Percentiles rank a stretch among this genome's conserved stretches.
phyloP scores from a whole-genome alignment of 495 filamentous ascomycete species.

The Trichoderma gamsii region DNA sequence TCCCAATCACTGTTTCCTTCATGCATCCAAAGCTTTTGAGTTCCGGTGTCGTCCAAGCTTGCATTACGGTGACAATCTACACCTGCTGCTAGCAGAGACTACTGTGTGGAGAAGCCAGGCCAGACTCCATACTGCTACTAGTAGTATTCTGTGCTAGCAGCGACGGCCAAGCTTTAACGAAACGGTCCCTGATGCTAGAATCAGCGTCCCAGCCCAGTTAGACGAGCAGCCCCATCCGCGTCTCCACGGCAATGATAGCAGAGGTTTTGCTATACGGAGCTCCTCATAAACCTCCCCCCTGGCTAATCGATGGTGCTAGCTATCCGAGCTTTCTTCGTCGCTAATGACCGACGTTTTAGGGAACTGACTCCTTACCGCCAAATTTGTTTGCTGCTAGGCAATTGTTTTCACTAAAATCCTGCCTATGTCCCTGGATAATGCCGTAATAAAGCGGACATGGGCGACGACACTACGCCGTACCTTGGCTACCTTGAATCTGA shows the following conservation, averaged over 20 bases:
- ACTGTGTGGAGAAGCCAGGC: no score
- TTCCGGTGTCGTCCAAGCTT: no score
- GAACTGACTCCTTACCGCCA: neutral
- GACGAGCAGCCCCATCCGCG: conserved; percentile 4
- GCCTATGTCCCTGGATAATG: neutral
- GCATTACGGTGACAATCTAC: no score
- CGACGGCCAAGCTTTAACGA: neutral
- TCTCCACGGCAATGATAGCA: conserved; percentile 10
- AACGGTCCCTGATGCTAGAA: neutral
- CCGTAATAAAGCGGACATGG: neutral
- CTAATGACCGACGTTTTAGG: conserved; percentile 2
- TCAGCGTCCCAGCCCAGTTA: neutral
- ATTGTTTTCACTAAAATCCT: neutral
- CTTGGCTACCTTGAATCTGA: neutral
- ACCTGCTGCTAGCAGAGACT: no score
- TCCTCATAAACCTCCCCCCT: neutral
- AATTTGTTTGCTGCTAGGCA: neutral
- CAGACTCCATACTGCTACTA: neutral
- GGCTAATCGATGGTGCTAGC: neutral
- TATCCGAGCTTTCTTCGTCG: conserved; percentile 6
- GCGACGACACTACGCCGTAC: neutral
- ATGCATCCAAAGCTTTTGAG: no score
- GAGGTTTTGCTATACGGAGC: conserved; percentile 10
- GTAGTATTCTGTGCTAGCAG: neutral
- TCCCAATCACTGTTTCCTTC: neutral